Percentiles rank a stretch among this genome's conserved stretches.
Conservation (phyloP, 2,329 filamentous ascomycete genomes). For the Ustulina deusta region DNA sequence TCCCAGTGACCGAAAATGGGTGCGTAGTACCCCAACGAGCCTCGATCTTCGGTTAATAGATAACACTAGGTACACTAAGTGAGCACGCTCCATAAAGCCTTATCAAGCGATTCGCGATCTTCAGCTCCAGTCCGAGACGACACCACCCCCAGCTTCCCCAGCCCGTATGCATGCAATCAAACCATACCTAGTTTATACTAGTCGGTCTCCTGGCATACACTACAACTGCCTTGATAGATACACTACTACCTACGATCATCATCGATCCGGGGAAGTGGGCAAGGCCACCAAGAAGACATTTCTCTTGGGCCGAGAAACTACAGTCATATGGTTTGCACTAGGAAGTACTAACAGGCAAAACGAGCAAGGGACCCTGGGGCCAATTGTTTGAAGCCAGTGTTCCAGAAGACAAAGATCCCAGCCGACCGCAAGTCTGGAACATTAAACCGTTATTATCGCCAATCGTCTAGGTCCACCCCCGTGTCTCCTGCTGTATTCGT, state of each 20-base stretch:
- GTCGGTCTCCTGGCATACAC: neutral
- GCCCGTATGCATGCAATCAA: slow-evolving; percentile 21
- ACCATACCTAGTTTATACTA: slow-evolving; percentile 14
- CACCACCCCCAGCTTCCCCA: slow-evolving; percentile 24
- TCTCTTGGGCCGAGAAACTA: neutral
- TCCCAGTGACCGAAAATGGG: slow-evolving; percentile 18
- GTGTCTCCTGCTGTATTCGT: slow-evolving; percentile 30
- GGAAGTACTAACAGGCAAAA: slow-evolving; percentile 4
- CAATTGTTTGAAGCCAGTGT: slow-evolving; percentile 23
- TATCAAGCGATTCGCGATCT: slow-evolving; percentile 21
- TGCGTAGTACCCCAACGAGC: slow-evolving; percentile 26
- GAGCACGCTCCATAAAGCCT: slow-evolving; percentile 19
- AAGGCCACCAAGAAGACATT: slow-evolving; percentile 13
- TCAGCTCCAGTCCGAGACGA: slow-evolving; percentile 23
- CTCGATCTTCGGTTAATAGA: slow-evolving; percentile 29
- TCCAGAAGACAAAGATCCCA: slow-evolving; percentile 36
- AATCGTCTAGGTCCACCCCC: slow-evolving; percentile 25
- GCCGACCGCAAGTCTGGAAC: slow-evolving; percentile 33
- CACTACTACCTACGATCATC: neutral
- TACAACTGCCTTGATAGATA: neutral
- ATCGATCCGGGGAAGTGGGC: slow-evolving; percentile 36
- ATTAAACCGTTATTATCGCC: slow-evolving; percentile 26
- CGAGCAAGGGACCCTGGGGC: slow-evolving; percentile 36
- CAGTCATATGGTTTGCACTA: slow-evolving; percentile 12
- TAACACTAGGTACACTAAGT: no score